phyloP scores from a whole-genome alignment of 140 eudicot species.

The Flaveria floridana region DNA sequence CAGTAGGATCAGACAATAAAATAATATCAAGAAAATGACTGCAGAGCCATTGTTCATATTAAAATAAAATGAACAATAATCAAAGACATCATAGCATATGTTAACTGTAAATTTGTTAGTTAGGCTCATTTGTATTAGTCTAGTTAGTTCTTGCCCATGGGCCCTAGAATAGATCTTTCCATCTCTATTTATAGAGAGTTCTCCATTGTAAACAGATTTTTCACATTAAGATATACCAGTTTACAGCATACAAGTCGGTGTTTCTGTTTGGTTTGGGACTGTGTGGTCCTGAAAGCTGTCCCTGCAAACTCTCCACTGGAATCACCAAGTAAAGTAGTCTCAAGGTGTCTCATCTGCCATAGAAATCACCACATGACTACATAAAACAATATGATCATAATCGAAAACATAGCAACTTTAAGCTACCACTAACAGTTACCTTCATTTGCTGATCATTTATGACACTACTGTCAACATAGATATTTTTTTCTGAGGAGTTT shows the following conservation, averaged over 20 bases:
- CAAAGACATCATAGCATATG: conserved; percentile 28
- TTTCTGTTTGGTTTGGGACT: conserved; percentile 53
- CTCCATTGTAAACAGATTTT: too few relatives aligned
- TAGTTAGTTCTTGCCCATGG: too few relatives aligned
- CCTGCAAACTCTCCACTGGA: conserved; percentile 51
- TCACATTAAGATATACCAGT: too few relatives aligned
- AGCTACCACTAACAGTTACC: conserved; percentile 36
- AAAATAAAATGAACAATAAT: not conserved
- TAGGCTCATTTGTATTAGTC: too few relatives aligned
- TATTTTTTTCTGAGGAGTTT: conserved; percentile 35
- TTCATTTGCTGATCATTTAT: conserved; percentile 31
- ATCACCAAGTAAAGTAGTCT: conserved; percentile 47
- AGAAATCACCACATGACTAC: conserved; percentile 6
- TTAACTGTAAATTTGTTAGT: too few relatives aligned
- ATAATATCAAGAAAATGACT: not conserved
- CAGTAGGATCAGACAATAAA: conserved; percentile 25
- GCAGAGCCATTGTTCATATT: not conserved
- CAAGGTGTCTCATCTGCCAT: conserved; percentile 48
- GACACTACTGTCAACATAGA: conserved; percentile 30
- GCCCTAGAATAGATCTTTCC: too few relatives aligned
- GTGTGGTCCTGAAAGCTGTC: conserved; percentile 38
- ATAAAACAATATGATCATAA: conserved; percentile 20
- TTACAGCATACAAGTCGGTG: conserved; percentile 42
- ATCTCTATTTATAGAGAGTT: too few relatives aligned
- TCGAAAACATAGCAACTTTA: conserved; percentile 7